Base-by-base conservation (phyloP, 495 filamentous ascomycete genomes). In the Xylaria curta region DNA sequence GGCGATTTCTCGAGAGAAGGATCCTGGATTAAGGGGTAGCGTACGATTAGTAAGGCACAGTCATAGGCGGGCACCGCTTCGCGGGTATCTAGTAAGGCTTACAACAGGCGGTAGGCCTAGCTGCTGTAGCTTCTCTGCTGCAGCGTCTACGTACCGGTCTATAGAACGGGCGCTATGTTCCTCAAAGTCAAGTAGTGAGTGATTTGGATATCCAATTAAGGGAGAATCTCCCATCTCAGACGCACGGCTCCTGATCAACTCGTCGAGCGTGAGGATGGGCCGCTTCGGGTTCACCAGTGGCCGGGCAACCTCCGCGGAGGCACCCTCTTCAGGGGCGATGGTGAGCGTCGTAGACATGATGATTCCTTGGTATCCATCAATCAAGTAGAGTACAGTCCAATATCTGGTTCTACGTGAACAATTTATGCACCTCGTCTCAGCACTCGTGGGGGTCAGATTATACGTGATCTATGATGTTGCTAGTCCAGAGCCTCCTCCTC, bases 1-100 rank as follows among this genome's bases (percentile, higher is more conserved):
- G 64, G 82, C 73, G 8, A 81, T 74, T 71, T 81, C 75, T 49
- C 76, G 3, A 74, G 47, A 17, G 47, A 79, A 76, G 17, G 78
- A 78, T 59, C 61, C 54, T 36, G 73, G 67, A 40, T 70, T 74
- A 1, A 73, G 24, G 12, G 12, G 40, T 1, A 28, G 12, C 21
- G 42, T 49, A 56, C 2, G 5, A 64, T 64, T 6, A 64, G 42
- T 33, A 60, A 60, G 58, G 31, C 15, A 36, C 8, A 9, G 28
- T 59, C 21, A 63, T 28, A 15, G 2, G 60, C 19, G 12, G n/a
- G 78, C 17, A 81, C 76, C 1, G 54, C 46, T 33, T 76, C 15
- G 12, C 7, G 0, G 17, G 42, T 49, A 47, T 47, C 21, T 31
- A 17, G 42, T 46, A 24, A 36, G 13, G 31, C 70, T 54, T 72